These are phyloP conservation scores for Tilletia caries DNA, from an alignment of 1,284 basidiomycete species.

Conservation along the genomic window DNA sequence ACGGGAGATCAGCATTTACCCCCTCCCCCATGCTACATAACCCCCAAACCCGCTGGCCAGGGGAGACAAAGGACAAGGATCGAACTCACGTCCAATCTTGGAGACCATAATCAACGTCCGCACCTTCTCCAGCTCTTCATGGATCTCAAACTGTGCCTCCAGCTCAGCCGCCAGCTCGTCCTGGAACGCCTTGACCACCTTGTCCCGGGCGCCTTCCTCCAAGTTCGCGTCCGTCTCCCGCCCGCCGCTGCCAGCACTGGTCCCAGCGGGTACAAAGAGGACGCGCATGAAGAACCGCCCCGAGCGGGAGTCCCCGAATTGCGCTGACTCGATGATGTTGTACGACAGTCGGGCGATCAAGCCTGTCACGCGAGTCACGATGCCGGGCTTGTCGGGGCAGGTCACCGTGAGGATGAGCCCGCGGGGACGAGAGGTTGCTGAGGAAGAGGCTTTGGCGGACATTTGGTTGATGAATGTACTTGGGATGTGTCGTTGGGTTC, in stretches of 20 bases:
- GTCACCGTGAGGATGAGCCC: constrained; percentile 46
- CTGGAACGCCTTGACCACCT: not conserved
- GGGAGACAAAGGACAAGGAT: not conserved
- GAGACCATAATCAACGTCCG: constrained; percentile 50
- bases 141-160: constrained; percentile 34
- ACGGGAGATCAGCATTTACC: too few species aligned
- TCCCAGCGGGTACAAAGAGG: constrained; percentile 9
- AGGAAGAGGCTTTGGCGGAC: not conserved
- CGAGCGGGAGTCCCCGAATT: constrained; percentile 47
- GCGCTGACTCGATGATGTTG: constrained; percentile 51
- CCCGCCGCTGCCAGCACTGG: not conserved
- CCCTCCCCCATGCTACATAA: too few species aligned
- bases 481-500: too few species aligned
- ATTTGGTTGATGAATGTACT: too few species aligned
- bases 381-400: constrained; percentile 47
- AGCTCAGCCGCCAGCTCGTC: not conserved
- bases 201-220: not conserved
- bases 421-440: not conserved
- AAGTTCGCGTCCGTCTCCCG: constrained; percentile 5
- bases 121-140: constrained; percentile 41
- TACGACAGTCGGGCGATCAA: constrained; percentile 41
- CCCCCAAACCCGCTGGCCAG: not conserved
- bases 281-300: constrained; percentile 52
- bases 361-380: constrained; percentile 43
- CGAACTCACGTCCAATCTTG: constrained; percentile 41